Conservation (phyloP, 2,329 filamentous ascomycete species). For the Aspergillus felis region DNA sequence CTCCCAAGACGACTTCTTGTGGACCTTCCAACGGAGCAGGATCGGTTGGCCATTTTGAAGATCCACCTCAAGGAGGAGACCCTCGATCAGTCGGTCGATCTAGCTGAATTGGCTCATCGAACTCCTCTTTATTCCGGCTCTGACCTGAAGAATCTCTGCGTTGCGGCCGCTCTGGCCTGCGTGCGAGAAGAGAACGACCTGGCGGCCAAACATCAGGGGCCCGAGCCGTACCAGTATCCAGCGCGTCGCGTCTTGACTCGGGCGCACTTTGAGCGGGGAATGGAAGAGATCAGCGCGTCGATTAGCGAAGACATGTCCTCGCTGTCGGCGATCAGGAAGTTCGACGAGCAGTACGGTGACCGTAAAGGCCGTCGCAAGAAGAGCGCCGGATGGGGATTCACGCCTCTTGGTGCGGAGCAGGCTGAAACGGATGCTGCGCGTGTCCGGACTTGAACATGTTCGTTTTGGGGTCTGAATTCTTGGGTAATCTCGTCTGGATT, state of each 20-base stretch:
- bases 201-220: constrained; percentile 33
- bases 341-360: constrained; percentile 93
- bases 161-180: constrained; percentile 48
- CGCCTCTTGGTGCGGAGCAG: constrained; percentile 31
- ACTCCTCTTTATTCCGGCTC: constrained; percentile 51
- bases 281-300: constrained; percentile 85
- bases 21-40: constrained; percentile 45
- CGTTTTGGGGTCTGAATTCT: neutral
- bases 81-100: constrained; percentile 39
- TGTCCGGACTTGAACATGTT: constrained; percentile 33
- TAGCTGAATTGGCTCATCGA: constrained; percentile 41
- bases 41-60: constrained; percentile 46
- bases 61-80: constrained; percentile 48
- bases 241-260: constrained; percentile 62
- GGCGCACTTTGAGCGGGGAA: constrained; percentile 77
- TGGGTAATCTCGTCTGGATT: constrained; percentile 2
- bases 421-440: constrained; percentile 35
- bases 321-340: constrained; percentile 82
- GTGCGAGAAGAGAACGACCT: constrained; percentile 46
- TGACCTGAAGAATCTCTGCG: constrained; percentile 50
- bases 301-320: constrained; percentile 92
- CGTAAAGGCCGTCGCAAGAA: constrained; percentile 63
- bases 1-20: constrained; percentile 48
- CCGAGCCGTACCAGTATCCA: constrained; percentile 58
- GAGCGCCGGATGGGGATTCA: constrained; percentile 51